phyloP scores from a whole-genome alignment of 148 eudicot species.

The Pharnaceum exiguum region DNA sequence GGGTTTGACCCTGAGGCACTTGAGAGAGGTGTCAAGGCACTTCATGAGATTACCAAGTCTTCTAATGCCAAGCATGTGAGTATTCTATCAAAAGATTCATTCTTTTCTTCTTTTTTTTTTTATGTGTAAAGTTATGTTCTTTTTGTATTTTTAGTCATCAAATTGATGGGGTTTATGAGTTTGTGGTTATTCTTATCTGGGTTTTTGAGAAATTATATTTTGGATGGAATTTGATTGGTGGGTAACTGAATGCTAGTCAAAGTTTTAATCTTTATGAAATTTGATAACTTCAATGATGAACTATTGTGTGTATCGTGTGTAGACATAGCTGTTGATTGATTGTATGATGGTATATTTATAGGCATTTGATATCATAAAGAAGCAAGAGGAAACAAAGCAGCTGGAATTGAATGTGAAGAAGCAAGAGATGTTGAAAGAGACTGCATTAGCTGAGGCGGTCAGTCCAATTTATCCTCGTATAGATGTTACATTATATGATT shows the following conservation, averaged over 20 bases:
- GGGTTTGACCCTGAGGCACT: conserved; percentile 91
- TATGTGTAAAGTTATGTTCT: neutral
- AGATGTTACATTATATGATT: too few relatives aligned
- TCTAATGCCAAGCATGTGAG: conserved; percentile 60
- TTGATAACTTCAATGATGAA: too few relatives aligned
- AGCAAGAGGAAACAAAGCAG: conserved; percentile 75
- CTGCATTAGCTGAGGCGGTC: conserved; percentile 71
- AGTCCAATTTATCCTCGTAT: conserved; percentile 2
- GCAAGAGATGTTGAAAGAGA: conserved; percentile 54
- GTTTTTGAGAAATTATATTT: too few relatives aligned
- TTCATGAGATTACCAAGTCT: conserved; percentile 46
- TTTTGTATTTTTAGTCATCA: too few relatives aligned
- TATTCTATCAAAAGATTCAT: too few relatives aligned
- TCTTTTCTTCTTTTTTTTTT: neutral
- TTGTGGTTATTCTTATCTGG: neutral
- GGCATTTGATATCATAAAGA: conserved; percentile 28
- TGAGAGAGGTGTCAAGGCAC: conserved; percentile 63
- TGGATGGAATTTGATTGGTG: too few relatives aligned
- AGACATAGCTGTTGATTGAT: neutral
- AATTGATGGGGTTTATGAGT: neutral
- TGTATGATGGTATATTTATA: neutral
- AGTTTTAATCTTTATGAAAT: too few relatives aligned
- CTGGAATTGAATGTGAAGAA: conserved; percentile 37
- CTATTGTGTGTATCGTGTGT: neutral
- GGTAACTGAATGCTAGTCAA: too few relatives aligned